Percentiles rank a stretch among this genome's conserved stretches.
phyloP scores from a whole-genome alignment of 2,329 filamentous ascomycete species.

The Endoconidiophora polonica region DNA sequence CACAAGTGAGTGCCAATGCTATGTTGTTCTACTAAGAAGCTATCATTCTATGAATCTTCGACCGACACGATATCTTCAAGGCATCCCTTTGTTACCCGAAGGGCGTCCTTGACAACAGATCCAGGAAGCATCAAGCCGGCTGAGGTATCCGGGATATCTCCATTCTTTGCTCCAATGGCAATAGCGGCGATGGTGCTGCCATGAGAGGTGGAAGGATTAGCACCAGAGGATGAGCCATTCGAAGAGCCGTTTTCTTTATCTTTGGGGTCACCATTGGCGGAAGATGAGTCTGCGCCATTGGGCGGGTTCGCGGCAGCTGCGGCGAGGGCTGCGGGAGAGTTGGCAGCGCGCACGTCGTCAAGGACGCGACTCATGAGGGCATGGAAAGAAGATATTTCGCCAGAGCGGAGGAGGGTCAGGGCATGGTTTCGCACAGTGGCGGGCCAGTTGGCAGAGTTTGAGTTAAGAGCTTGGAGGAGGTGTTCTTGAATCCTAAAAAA shows the following conservation, averaged over 20 bases:
- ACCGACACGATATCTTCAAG: slow-evolving; percentile 34
- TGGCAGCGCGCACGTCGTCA: slow-evolving; percentile 42
- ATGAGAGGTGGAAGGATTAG: slow-evolving; percentile 17
- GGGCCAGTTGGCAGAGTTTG: slow-evolving; percentile 45
- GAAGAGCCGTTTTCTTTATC: slow-evolving; percentile 1
- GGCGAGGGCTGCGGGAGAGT: slow-evolving; percentile 15
- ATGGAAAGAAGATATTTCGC: slow-evolving; percentile 43
- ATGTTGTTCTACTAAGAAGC: background rate
- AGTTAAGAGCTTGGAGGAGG: slow-evolving; percentile 44
- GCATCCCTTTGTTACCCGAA: slow-evolving; percentile 41
- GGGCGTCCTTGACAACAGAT: slow-evolving; percentile 42
- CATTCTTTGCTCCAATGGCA: slow-evolving; percentile 15
- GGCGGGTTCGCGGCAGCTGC: background rate
- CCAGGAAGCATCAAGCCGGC: slow-evolving; percentile 37
- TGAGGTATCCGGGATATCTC: slow-evolving; percentile 14
- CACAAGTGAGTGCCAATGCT: background rate
- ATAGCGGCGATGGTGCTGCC: slow-evolving; percentile 17
- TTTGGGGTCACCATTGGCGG: slow-evolving; percentile 15
- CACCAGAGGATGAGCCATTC: background rate
- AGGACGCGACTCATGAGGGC: slow-evolving; percentile 43
- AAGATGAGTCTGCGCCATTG: slow-evolving; percentile 17
- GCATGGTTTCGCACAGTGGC: slow-evolving; percentile 43
- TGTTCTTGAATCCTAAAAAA: slow-evolving; percentile 42
- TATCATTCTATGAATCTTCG: slow-evolving; percentile 15
- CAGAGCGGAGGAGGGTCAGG: slow-evolving; percentile 40